Conservation (phyloP, 345 rosid species). For the Melaleuca alternifolia region DNA sequence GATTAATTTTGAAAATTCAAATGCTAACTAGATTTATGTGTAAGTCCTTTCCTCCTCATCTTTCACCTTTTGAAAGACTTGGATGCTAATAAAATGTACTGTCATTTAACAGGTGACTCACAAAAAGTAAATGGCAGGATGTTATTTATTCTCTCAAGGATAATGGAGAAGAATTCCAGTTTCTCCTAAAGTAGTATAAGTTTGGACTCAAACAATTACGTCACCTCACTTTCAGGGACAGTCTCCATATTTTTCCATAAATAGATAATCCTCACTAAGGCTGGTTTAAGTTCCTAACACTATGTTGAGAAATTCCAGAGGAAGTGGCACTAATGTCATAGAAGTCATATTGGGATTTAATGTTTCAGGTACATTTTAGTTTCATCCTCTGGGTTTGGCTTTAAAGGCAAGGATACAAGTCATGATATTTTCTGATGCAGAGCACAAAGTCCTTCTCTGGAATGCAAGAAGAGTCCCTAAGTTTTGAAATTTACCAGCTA, state of each 20-base stretch:
- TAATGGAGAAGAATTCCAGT: neutral
- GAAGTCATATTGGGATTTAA: accelerated
- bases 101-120: neutral
- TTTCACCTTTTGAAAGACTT: neutral
- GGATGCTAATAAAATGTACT: neutral
- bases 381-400: neutral
- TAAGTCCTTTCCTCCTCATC: neutral
- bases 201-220: neutral
- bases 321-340: neutral
- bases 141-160: neutral
- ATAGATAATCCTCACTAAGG: neutral
- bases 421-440: neutral
- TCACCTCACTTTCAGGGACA: neutral
- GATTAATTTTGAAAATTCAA: neutral
- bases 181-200: neutral
- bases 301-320: neutral
- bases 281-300: neutral
- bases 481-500: neutral
- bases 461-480: neutral
- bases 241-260: neutral
- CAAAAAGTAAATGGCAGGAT: neutral
- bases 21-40: neutral
- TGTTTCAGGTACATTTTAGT: neutral
- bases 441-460: neutral
- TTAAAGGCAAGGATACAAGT: neutral